phyloP scores from a whole-genome alignment of 1,284 basidiomycete species.

The Schizopora paradoxa region DNA sequence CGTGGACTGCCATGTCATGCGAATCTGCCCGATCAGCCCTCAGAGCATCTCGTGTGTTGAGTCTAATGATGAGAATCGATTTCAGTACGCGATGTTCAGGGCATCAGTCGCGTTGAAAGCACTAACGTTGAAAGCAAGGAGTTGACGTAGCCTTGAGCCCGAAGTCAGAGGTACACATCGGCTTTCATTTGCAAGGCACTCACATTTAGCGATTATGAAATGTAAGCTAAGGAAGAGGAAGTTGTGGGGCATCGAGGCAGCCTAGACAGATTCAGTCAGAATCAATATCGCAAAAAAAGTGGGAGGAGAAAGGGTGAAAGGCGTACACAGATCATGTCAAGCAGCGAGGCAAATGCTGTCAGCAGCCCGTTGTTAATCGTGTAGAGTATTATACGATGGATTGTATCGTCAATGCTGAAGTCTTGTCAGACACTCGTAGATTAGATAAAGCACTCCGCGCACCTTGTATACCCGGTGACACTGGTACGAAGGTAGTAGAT shows the following conservation, averaged over 20 bases:
- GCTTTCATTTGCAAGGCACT: not conserved
- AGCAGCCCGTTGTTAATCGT: conserved; percentile 18
- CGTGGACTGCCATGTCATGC: conserved; percentile 17
- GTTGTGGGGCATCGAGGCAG: conserved; percentile 16
- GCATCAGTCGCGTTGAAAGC: too few species aligned
- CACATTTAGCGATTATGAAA: conserved; percentile 17
- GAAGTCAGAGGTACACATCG: not conserved
- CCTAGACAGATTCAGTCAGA: conserved; percentile 3
- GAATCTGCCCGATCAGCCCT: conserved; percentile 12
- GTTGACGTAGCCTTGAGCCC: conserved; percentile 13
- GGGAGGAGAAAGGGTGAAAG: not conserved
- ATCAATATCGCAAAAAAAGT: not conserved
- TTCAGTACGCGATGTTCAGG: too few species aligned
- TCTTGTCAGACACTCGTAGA: not conserved
- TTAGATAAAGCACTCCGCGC: not conserved
- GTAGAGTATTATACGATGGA: conserved; percentile 16
- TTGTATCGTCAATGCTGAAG: conserved; percentile 13
- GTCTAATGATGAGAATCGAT: too few species aligned
- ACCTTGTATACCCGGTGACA: conserved; percentile 16
- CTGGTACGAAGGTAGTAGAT: conserved; percentile 16
- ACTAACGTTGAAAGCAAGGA: conserved; percentile 17
- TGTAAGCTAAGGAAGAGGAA: conserved; percentile 16
- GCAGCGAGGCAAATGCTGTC: conserved; percentile 13
- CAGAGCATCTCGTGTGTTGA: conserved; percentile 15
- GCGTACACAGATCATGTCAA: conserved; percentile 15